A percentile compares a stretch with the other conserved stretches of the same genome.
phyloP scores from a whole-genome alignment of 192 early-diverging fungal species.

The Diversispora epigaea region DNA sequence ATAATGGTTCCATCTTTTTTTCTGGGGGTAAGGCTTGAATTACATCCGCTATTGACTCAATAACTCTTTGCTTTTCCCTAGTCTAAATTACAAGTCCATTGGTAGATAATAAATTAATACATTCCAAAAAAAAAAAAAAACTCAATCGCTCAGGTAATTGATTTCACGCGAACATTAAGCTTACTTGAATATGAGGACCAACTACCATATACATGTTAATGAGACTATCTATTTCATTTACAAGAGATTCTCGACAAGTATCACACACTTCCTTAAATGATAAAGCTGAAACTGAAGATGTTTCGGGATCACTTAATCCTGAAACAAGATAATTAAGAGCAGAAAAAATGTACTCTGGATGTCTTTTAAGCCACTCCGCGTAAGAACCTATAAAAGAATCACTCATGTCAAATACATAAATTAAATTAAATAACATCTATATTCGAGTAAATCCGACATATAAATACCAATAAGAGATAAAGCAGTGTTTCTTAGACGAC shows the following conservation, averaged over 20 bases:
- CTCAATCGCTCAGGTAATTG: no score
- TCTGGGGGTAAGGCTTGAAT: slow-evolving; percentile 46
- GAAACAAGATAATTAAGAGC: slow-evolving; percentile 66
- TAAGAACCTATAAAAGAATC: slow-evolving; percentile 54
- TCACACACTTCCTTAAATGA: slow-evolving; percentile 71
- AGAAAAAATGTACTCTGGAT: slow-evolving; percentile 56
- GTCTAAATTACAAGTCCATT: slow-evolving; percentile 9
- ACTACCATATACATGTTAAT: slow-evolving; percentile 61
- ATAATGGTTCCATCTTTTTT: slow-evolving; percentile 37
- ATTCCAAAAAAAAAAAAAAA: background rate
- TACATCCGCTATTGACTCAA: slow-evolving; percentile 47
- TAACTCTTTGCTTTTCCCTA: slow-evolving; percentile 43
- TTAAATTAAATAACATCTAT: background rate
- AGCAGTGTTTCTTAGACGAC: slow-evolving; percentile 48
- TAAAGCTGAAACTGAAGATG: slow-evolving; percentile 61
- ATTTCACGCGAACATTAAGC: slow-evolving; percentile 25
- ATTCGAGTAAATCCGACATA: background rate
- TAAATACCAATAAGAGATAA: slow-evolving; percentile 47
- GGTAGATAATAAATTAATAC: no score
- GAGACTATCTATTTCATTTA: slow-evolving; percentile 57
- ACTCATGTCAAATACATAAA: background rate
- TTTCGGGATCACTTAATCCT: slow-evolving; percentile 53
- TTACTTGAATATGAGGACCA: slow-evolving; percentile 36
- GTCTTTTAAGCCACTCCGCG: slow-evolving; percentile 66
- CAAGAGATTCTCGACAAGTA: slow-evolving; percentile 63